A percentile compares a stretch with the other conserved stretches of the same genome.
phyloP scores from a whole-genome alignment of 129 eudicot genomes.

The Flaveria trinervia region DNA sequence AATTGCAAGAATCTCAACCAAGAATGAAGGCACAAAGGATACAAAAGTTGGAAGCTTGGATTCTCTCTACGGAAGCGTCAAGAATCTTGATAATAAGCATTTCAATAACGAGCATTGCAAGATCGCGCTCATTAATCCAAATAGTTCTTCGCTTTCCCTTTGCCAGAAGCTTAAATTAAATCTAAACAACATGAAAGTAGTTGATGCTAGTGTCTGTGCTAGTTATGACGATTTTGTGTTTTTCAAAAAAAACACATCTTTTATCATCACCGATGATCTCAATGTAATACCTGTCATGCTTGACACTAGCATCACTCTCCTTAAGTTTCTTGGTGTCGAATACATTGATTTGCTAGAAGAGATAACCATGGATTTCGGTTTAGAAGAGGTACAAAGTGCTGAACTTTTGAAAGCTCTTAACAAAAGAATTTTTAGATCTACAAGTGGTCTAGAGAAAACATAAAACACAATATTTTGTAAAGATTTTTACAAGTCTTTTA shows the following conservation, averaged over 20 bases:
- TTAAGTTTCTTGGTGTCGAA: conserved; percentile 40
- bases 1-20: conserved; percentile 22
- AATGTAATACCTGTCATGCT: conserved; percentile 30
- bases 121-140: conserved; percentile 33
- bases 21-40: conserved; percentile 10
- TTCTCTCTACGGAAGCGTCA: conserved; percentile 31
- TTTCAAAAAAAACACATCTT: conserved; percentile 15
- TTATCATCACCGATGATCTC: conserved; percentile 37
- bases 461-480: too few species aligned
- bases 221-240: conserved; percentile 17
- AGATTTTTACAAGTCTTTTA: too few species aligned
- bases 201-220: background rate
- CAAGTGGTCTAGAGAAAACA: too few species aligned
- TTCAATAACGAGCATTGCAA: conserved; percentile 33
- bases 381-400: conserved; percentile 29
- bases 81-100: conserved; percentile 25
- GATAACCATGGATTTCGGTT: conserved; percentile 20
- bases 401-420: background rate
- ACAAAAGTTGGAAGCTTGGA: conserved; percentile 38
- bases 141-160: conserved; percentile 14
- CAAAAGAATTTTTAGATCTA: background rate
- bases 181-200: conserved; percentile 20
- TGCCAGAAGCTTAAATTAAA: conserved; percentile 35
- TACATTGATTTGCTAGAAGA: conserved; percentile 33
- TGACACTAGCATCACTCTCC: conserved; percentile 26